Percentiles rank a stretch among this genome's conserved stretches.
Evolutionary conservation across 305 asterid species (phyloP).

Genomic region (Fraxinus platypoda): DNA sequence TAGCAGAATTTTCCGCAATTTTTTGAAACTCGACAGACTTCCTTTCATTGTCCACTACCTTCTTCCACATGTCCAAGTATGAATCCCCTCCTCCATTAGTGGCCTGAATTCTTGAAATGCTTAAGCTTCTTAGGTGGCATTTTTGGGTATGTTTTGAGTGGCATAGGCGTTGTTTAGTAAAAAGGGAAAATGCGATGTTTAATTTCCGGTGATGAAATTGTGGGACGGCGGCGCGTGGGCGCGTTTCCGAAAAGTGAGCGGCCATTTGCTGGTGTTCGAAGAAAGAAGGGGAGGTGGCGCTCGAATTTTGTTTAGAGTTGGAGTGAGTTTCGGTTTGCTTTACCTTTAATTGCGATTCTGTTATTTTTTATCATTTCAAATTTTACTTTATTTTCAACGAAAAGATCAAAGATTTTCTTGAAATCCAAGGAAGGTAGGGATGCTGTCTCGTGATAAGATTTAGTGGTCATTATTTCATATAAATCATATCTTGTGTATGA

Average conservation of each 20-base stretch:
- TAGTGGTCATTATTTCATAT: too few relatives aligned
- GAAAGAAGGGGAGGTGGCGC: conserved; percentile 16
- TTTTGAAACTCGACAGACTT: conserved; percentile 59
- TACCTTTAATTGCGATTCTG: not conserved
- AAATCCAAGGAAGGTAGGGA: conserved; percentile 54
- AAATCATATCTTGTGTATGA: too few relatives aligned
- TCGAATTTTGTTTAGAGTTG: conserved; percentile 21
- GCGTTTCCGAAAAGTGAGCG: conserved; percentile 35
- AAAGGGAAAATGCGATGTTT: conserved; percentile 27
- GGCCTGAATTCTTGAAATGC: conserved; percentile 41
- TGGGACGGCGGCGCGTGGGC: conserved; percentile 46
- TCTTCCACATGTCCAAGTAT: conserved; percentile 91
- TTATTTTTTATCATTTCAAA: not conserved
- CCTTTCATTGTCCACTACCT: conserved; percentile 66
- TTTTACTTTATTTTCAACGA: not conserved
- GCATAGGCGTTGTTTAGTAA: conserved; percentile 20
- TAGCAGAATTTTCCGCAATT: conserved; percentile 41
- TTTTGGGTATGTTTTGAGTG: conserved; percentile 13
- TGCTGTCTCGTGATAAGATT: conserved; percentile 24
- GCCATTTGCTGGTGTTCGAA: conserved; percentile 44
- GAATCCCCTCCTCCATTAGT: conserved; percentile 50
- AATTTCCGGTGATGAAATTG: conserved; percentile 25
- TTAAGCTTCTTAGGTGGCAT: conserved; percentile 7
- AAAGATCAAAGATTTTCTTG: conserved; percentile 43
- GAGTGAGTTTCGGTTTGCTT: conserved; percentile 22